Evolutionary conservation across 1,284 basidiomycete genomes (phyloP).

Genomic region (Pseudozyma pruni): DNA sequence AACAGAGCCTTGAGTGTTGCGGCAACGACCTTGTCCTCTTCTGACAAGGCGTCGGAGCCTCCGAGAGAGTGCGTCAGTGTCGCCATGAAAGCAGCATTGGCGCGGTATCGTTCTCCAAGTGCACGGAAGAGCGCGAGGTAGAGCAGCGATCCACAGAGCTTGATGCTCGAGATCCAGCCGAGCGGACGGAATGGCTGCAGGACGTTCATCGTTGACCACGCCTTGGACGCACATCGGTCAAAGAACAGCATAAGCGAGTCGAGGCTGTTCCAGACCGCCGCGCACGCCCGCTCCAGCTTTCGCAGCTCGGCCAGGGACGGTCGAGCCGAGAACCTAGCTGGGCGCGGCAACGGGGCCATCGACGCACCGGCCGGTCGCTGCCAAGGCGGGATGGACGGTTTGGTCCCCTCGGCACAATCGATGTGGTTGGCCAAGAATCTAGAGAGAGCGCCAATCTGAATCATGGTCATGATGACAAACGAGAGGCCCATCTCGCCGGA

Average conservation of each 20-base stretch:
- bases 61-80: slow-evolving; percentile 34
- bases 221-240: slow-evolving; percentile 52
- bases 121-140: slow-evolving; percentile 54
- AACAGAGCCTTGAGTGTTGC: slow-evolving; percentile 47
- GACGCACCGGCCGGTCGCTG: slow-evolving; percentile 30
- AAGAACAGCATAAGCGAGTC: slow-evolving; percentile 62
- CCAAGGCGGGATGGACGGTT: slow-evolving; percentile 39
- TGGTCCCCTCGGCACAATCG: slow-evolving; percentile 31
- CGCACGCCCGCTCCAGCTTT: slow-evolving; percentile 54
- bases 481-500: slow-evolving; percentile 62
- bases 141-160: slow-evolving; percentile 52
- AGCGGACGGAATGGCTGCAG: slow-evolving; percentile 56
- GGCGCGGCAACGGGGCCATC: slow-evolving; percentile 23
- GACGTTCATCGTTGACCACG: slow-evolving; percentile 53
- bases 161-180: slow-evolving; percentile 54
- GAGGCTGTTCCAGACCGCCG: slow-evolving; percentile 56
- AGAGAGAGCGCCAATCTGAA: slow-evolving; percentile 60
- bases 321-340: slow-evolving; percentile 28
- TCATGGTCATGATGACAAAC: slow-evolving; percentile 59
- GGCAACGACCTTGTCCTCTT: slow-evolving; percentile 45
- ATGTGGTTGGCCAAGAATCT: slow-evolving; percentile 56
- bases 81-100: slow-evolving; percentile 49
- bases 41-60: slow-evolving; percentile 24
- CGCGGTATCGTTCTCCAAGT: slow-evolving; percentile 47
- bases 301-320: slow-evolving; percentile 51